Evolutionary conservation across 73 alveolate species (phyloP).

Genomic region (Loxodes magnus): DNA sequence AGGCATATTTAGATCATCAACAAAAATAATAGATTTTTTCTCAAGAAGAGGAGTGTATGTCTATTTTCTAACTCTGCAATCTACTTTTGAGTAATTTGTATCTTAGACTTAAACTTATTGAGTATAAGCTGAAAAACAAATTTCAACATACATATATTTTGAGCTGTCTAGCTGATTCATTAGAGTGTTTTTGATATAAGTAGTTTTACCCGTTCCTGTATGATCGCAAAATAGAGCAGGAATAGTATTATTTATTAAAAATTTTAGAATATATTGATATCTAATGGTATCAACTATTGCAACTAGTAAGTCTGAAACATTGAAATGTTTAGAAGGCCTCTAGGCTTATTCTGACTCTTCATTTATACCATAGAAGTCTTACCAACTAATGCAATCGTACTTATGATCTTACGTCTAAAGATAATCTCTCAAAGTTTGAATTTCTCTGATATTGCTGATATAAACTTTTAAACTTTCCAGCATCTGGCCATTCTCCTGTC

Average conservation of each 20-base stretch:
- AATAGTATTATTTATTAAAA: constrained; percentile 68
- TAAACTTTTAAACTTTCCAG: no score
- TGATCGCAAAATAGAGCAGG: constrained; percentile 96
- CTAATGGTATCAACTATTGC: constrained; percentile 97
- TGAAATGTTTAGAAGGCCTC: constrained; percentile 57
- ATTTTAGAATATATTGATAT: constrained; percentile 66
- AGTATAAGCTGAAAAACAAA: constrained; percentile 98
- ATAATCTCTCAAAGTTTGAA: no score
- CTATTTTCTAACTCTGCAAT: constrained; percentile 53
- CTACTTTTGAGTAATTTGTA: constrained; percentile 83
- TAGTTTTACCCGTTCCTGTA: constrained; percentile 99
- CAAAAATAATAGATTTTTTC: constrained; percentile 78
- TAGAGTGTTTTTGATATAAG: constrained; percentile 80
- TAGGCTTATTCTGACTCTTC: no score
- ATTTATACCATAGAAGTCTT: no score
- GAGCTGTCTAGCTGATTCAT: constrained; percentile 53
- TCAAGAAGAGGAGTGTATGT: constrained; percentile 84
- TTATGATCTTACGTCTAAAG: no score
- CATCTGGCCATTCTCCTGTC: no score
- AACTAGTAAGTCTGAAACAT: constrained; percentile 95
- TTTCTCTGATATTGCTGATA: no score
- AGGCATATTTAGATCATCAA: constrained; percentile 99
- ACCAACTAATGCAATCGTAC: no score
- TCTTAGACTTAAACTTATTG: constrained; percentile 74
- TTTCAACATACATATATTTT: constrained; percentile 82